Conservation (phyloP, 2,329 filamentous ascomycete species). For the Phyllosticta citribraziliensis region DNA sequence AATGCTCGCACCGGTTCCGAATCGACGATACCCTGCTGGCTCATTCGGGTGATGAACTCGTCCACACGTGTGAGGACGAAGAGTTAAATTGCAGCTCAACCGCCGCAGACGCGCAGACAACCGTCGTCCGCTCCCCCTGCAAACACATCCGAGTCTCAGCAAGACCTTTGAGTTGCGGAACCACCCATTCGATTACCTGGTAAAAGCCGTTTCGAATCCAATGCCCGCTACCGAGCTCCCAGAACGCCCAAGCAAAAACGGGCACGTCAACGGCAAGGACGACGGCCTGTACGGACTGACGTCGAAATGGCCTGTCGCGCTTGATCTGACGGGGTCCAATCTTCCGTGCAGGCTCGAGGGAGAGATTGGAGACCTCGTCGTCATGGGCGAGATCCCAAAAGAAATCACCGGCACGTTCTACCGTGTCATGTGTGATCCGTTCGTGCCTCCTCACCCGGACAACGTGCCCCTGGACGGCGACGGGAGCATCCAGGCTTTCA, state of each 20-base stretch:
- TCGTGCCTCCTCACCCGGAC: conserved; percentile 14
- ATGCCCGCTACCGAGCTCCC: background rate
- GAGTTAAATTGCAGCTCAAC: background rate
- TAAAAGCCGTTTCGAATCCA: background rate
- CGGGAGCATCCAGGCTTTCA: conserved; percentile 23
- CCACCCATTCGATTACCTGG: background rate
- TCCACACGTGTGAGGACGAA: too few relatives aligned
- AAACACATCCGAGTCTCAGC: too few relatives aligned
- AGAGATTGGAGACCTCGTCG: conserved; percentile 12
- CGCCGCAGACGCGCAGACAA: background rate
- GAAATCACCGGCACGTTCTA: conserved; percentile 12
- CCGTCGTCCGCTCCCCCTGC: background rate
- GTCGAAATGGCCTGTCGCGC: conserved; percentile 9
- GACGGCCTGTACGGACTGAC: background rate
- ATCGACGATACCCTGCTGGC: background rate
- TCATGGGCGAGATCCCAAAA: background rate
- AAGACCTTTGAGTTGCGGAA: background rate
- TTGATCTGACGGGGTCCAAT: conserved; percentile 3
- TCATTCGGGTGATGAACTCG: too few relatives aligned
- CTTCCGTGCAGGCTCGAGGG: conserved; percentile 15
- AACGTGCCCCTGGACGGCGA: conserved; percentile 22
- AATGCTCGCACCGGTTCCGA: background rate
- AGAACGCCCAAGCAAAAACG: background rate
- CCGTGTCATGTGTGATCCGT: conserved; percentile 19
- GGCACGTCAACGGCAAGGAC: background rate